A percentile compares a stretch with the other conserved stretches of the same genome.
These are phyloP conservation scores for Debaryomyces singareniensis DNA, from an alignment of 1,139 yeast species.

Conservation along the genomic window DNA sequence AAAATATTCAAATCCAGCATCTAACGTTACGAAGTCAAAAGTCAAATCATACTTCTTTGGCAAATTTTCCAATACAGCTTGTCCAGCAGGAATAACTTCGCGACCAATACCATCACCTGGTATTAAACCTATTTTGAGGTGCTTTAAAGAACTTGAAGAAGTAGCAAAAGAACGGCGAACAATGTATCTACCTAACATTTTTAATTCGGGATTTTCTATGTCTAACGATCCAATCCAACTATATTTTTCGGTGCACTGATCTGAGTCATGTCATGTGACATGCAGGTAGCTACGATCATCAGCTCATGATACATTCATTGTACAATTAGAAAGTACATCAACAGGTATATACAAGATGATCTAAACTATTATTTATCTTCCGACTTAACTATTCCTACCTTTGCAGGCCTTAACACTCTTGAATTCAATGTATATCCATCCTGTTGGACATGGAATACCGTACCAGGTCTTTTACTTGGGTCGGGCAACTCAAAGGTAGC, in stretches of 20 bases:
- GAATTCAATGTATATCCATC: slow-evolving; percentile 82
- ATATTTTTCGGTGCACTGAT: no score
- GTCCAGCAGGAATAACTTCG: slow-evolving; percentile 96
- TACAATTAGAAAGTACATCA: no score
- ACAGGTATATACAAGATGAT: background rate
- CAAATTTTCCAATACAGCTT: slow-evolving; percentile 73
- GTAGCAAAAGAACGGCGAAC: slow-evolving; percentile 33
- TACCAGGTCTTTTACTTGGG: slow-evolving; percentile 87
- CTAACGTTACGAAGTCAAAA: slow-evolving; percentile 79
- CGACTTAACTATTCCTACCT: slow-evolving; percentile 86
- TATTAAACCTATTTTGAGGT: slow-evolving; percentile 54
- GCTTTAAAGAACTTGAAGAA: slow-evolving; percentile 24
- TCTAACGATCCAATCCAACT: no score
- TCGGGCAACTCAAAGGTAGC: slow-evolving; percentile 88
- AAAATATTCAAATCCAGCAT: slow-evolving; percentile 93
- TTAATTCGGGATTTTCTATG: no score
- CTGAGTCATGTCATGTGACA: slow-evolving; percentile 1
- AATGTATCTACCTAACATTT: no score
- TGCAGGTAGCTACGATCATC: no score
- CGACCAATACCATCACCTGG: slow-evolving; percentile 99
- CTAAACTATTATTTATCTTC: slow-evolving; percentile 5
- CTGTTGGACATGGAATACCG: slow-evolving; percentile 90
- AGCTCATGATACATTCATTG: no score
- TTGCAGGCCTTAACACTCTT: slow-evolving; percentile 91
- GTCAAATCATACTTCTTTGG: slow-evolving; percentile 69